Conservation (phyloP, 768 basidiomycete species). For the Dendrothele bispora region DNA sequence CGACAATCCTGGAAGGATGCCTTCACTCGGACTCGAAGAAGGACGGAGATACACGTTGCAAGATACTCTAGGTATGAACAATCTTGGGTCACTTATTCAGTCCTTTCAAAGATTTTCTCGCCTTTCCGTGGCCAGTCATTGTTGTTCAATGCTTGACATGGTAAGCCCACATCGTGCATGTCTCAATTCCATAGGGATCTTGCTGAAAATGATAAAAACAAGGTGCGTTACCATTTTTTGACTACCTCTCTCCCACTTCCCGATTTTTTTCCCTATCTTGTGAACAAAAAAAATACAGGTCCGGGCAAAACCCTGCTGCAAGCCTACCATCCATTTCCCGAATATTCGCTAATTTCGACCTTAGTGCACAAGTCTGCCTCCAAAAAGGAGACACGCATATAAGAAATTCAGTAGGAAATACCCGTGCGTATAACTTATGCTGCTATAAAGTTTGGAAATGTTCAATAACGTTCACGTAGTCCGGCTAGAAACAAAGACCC, state of each 20-base stretch:
- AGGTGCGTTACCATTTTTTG: too few relatives aligned
- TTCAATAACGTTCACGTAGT: too few relatives aligned
- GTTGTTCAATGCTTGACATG: conserved; percentile 70
- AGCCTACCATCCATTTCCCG: conserved; percentile 70
- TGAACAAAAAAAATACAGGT: too few relatives aligned
- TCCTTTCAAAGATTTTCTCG: conserved; percentile 75
- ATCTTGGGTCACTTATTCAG: conserved; percentile 77
- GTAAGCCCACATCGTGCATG: conserved; percentile 77
- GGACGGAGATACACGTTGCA: too few relatives aligned
- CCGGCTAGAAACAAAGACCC: conserved; percentile 94
- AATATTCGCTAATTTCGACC: conserved; percentile 69
- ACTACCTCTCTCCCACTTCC: neutral
- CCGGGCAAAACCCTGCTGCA: conserved; percentile 73
- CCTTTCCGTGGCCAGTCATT: conserved; percentile 83
- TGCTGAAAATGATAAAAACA: conserved; percentile 84
- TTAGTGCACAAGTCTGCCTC: conserved; percentile 63
- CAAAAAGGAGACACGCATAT: conserved; percentile 72
- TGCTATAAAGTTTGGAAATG: too few relatives aligned
- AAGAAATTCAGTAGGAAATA: conserved; percentile 85
- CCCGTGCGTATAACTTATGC: too few relatives aligned
- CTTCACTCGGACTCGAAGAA: too few relatives aligned
- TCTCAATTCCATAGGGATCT: conserved; percentile 66
- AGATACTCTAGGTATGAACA: conserved; percentile 65
- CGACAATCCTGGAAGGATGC: too few relatives aligned
- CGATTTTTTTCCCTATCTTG: neutral